Percentiles rank a stretch among this genome's conserved stretches.
These are phyloP conservation scores for Apiosordaria backusii DNA, from an alignment of 495 filamentous ascomycete species.

Conservation along the genomic window DNA sequence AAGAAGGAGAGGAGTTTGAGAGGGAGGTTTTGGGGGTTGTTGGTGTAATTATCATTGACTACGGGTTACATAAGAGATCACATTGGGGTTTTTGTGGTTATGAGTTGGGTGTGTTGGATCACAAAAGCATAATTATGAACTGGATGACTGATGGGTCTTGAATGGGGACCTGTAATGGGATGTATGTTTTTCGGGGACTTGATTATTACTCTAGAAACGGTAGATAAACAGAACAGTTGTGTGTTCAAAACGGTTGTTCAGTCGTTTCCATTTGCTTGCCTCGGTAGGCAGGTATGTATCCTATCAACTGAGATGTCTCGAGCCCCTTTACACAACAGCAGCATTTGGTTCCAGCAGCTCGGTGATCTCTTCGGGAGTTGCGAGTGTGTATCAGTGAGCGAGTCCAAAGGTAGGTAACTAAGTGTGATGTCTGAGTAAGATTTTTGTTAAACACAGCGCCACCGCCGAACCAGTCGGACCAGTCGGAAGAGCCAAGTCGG, in stretches of 20 bases:
- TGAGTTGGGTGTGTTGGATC: no score
- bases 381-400: no score
- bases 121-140: no score
- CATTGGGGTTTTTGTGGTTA: background rate
- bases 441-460: background rate
- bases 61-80: background rate
- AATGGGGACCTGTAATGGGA: no score
- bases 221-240: no score
- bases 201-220: no score
- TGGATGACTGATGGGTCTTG: background rate
- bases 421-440: background rate
- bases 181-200: background rate
- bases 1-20: background rate
- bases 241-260: no score
- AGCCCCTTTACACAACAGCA: no score
- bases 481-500: background rate
- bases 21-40: background rate
- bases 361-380: background rate
- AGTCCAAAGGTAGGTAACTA: no score
- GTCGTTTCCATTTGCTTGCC: no score
- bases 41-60: background rate
- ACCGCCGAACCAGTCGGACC: background rate
- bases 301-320: no score
- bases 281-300: no score
- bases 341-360: background rate